Evolutionary conservation across 305 asterid genomes (phyloP).

Genomic region (Plantago coronopus): DNA sequence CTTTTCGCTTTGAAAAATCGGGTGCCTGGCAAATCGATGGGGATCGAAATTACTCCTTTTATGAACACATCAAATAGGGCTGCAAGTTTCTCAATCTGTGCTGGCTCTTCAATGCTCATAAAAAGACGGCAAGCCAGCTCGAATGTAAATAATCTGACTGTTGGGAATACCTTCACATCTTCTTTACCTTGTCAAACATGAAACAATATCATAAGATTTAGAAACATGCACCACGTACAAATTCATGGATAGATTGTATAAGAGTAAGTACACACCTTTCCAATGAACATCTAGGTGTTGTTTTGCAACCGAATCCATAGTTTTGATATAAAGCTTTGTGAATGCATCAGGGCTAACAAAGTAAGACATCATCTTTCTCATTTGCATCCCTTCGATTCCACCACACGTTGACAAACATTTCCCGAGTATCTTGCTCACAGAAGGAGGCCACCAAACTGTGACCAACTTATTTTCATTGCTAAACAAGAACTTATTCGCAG

Average conservation of each 20-base stretch:
- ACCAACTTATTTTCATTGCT: slow-evolving; percentile 53
- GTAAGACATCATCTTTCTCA: slow-evolving; percentile 50
- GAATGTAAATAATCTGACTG: slow-evolving; percentile 42
- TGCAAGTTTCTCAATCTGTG: slow-evolving; percentile 35
- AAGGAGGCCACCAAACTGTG: slow-evolving; percentile 62
- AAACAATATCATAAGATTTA: background rate
- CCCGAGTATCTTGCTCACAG: slow-evolving; percentile 49
- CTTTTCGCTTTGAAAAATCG: slow-evolving; percentile 36
- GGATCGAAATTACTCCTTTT: slow-evolving; percentile 44
- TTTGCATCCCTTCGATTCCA: slow-evolving; percentile 44
- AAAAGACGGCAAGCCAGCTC: slow-evolving; percentile 56
- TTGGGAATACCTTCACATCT: slow-evolving; percentile 41
- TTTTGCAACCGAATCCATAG: slow-evolving; percentile 50
- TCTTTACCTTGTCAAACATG: slow-evolving; percentile 33
- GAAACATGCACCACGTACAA: too few relatives aligned
- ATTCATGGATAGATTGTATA: too few relatives aligned
- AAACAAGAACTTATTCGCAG: slow-evolving; percentile 53
- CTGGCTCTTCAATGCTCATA: slow-evolving; percentile 50
- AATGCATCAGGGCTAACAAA: slow-evolving; percentile 64
- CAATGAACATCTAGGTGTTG: slow-evolving; percentile 52
- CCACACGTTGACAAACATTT: slow-evolving; percentile 34
- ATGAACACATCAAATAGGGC: slow-evolving; percentile 39
- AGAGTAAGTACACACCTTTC: slow-evolving; percentile 36
- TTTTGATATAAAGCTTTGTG: slow-evolving; percentile 43
- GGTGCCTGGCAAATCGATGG: slow-evolving; percentile 49